Evolutionary conservation across 2,329 filamentous ascomycete species (phyloP), one percentile per base, ranked within the genome.

Genomic region (Elsinoe fawcettii): DNA sequence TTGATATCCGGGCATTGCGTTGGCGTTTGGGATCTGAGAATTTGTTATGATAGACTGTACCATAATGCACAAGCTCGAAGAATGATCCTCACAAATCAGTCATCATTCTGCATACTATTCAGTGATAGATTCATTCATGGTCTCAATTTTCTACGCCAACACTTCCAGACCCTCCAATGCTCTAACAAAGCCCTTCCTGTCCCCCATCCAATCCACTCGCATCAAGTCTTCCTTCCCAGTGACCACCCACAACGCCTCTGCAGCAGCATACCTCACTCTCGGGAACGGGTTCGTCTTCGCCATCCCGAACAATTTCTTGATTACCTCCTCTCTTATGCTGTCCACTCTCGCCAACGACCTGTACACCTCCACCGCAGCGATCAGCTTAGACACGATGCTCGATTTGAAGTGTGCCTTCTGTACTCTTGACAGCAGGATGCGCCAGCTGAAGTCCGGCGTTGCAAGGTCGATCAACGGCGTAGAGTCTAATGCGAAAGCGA

Each of bases 361-460:
- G 70, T 96, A 97, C 11, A 93, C 80, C 65, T 85, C 86, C 60
- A 95, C 75, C 20, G 88, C 89, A 0, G 89, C 87, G 67, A 89
- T 82, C 1, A 97, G 77, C 69, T 93, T 92, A 53, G 85, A 81
- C 43, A 96, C 81, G 68, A 89, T 93, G 18, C 86, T 83, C 1
- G 86, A 87, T 72, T 91, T 92, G 74, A 87, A 91, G 61, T 91
- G 87, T 0, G 87, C 80, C 70, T 86, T 90, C 66, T 95, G 89
- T 3, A 86, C 81, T 34, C 83, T 76, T 5, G 84, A 75, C 59
- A 90, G 89, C 2, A 96, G 72, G 5, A 70, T 76, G 60, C 82
- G 81, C 67, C 79, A 80, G 57, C 73, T 91, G 84, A 69, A 95
- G 79, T 30, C 41, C 47, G 27, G 47, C 34, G 30, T 23, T 12